phyloP scores from a whole-genome alignment of 2,329 filamentous ascomycete genomes.

The Delphinella strobiligena region DNA sequence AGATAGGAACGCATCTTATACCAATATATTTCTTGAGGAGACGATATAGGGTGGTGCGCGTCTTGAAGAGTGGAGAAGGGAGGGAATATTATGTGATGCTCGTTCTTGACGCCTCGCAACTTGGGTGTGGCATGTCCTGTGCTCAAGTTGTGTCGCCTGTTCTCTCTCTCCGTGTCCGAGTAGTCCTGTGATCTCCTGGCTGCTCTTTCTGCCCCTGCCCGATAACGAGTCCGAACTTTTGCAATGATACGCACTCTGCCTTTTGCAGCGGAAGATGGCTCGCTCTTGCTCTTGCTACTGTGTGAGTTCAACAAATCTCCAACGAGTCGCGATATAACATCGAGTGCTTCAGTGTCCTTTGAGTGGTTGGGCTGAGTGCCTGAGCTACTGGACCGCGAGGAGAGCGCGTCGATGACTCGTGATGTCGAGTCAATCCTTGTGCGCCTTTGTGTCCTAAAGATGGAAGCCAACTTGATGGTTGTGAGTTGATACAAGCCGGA shows the following conservation, averaged over 20 bases:
- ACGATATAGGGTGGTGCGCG: background rate
- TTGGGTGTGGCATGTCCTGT: slow-evolving; percentile 1
- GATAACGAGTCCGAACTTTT: too few species aligned
- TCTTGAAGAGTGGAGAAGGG: background rate
- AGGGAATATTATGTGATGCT: slow-evolving; percentile 4
- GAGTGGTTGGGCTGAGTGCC: too few species aligned
- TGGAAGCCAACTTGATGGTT: slow-evolving; percentile 1
- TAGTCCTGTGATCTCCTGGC: too few species aligned
- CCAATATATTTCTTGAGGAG: background rate
- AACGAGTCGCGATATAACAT: background rate
- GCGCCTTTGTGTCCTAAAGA: background rate
- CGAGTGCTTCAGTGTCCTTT: too few species aligned
- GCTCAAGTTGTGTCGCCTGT: background rate
- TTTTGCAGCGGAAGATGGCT: background rate
- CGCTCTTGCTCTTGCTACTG: background rate
- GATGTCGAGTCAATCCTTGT: slow-evolving; percentile 2
- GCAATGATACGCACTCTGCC: too few species aligned
- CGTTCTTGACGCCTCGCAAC: background rate
- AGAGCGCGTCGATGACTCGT: too few species aligned
- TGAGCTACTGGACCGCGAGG: too few species aligned
- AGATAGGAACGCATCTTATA: slow-evolving; percentile 58
- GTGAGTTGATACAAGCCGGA: background rate
- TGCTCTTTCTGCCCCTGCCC: too few species aligned
- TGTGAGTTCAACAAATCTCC: background rate
- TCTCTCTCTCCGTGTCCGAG: background rate